phyloP scores from a whole-genome alignment of 2,329 filamentous ascomycete genomes.

The Pestalotiopsis sp. region DNA sequence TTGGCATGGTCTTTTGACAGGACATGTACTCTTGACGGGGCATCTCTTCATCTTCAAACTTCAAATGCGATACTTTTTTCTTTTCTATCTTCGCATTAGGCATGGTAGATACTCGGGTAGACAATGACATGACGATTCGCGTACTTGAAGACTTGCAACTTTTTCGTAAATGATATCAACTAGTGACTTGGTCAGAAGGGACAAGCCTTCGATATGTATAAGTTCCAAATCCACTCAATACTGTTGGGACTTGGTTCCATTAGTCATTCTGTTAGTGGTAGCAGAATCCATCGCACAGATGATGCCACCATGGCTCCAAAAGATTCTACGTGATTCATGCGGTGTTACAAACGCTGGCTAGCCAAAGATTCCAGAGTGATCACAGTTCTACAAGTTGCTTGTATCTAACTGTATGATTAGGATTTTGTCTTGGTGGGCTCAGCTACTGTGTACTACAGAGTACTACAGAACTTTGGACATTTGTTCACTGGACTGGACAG shows the following conservation, averaged over 20 bases:
- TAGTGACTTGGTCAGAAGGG: not conserved
- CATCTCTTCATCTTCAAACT: not conserved
- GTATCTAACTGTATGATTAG: not conserved
- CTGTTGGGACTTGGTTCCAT: no score
- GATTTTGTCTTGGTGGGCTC: not conserved
- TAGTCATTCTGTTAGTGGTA: no score
- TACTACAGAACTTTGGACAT: no score
- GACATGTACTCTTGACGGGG: not conserved
- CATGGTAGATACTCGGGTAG: constrained; percentile 1
- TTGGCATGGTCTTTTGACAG: not conserved
- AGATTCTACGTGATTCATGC: not conserved
- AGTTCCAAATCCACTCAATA: not conserved
- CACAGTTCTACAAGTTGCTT: not conserved
- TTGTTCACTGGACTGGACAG: no score
- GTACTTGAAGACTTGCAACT: not conserved
- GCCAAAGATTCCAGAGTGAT: not conserved
- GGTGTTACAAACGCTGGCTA: not conserved
- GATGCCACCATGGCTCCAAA: not conserved
- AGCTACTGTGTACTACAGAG: no score
- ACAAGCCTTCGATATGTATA: not conserved
- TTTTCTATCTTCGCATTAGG: not conserved
- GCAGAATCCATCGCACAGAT: no score
- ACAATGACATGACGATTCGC: not conserved
- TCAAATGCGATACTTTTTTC: not conserved
- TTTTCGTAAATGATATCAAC: not conserved